A percentile compares a stretch with the other conserved stretches of the same genome.
phyloP scores from a whole-genome alignment of 805 yeast genomes.

The Teunomyces kruisii region DNA sequence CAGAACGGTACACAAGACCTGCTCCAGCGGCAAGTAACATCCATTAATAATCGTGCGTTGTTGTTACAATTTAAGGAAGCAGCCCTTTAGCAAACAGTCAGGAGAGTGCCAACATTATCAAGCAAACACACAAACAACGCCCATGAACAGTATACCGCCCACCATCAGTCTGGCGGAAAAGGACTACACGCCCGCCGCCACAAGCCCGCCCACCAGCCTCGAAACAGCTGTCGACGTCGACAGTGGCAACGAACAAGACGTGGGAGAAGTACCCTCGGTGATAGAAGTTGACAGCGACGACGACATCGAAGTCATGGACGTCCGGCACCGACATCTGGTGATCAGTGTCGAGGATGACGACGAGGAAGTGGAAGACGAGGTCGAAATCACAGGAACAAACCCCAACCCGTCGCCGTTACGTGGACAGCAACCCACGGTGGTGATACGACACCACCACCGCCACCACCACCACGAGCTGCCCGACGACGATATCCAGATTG shows the following conservation, averaged over 20 bases:
- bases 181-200: too few species aligned
- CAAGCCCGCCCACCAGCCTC: not conserved
- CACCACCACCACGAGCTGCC: too few species aligned
- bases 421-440: not conserved
- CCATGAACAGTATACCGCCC: not conserved
- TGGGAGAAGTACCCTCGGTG: not conserved
- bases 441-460: not conserved
- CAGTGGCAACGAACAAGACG: not conserved
- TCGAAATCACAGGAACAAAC: slow-evolving; percentile 9
- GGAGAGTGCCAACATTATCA: too few species aligned
- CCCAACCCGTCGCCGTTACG: slow-evolving; percentile 6
- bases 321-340: not conserved
- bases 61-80: too few species aligned
- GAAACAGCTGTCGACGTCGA: not conserved
- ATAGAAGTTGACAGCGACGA: slow-evolving; percentile 5
- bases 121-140: not conserved
- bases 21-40: too few species aligned
- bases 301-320: slow-evolving; percentile 4
- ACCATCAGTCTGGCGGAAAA: too few species aligned
- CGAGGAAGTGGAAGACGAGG: slow-evolving; percentile 5
- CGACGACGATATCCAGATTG: slow-evolving; percentile 20
- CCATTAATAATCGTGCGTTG: too few species aligned
- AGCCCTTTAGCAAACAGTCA: too few species aligned
- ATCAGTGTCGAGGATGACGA: slow-evolving; percentile 4
- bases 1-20: too few species aligned